Conservation (phyloP, 1,284 basidiomycete genomes). For the Leccinum fallax region DNA sequence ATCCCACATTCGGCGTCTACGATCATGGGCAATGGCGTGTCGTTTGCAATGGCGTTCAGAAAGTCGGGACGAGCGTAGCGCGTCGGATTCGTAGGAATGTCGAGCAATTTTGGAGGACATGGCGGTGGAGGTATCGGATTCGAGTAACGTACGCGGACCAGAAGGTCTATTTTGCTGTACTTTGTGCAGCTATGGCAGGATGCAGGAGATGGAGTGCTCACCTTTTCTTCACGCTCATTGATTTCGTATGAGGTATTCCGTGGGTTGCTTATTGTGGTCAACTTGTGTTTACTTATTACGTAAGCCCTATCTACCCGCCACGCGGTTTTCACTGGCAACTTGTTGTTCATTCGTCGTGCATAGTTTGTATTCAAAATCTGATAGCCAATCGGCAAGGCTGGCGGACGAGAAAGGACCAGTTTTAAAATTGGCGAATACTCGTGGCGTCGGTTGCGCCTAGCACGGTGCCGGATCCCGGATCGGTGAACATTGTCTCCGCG, state of each 20-base stretch:
- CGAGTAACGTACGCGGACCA: slow-evolving; percentile 89
- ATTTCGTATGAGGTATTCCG: background rate
- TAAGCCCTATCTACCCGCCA: background rate
- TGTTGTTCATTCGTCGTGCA: background rate
- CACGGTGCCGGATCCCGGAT: background rate
- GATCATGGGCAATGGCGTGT: slow-evolving; percentile 87
- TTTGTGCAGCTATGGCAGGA: background rate
- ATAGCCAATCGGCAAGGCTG: background rate
- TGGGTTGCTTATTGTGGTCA: slow-evolving; percentile 9
- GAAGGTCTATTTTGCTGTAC: slow-evolving; percentile 76
- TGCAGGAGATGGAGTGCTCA: slow-evolving; percentile 2
- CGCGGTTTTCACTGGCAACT: too few relatives aligned
- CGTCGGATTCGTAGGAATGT: slow-evolving; percentile 83
- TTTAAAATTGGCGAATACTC: background rate
- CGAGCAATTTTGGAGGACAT: slow-evolving; percentile 91
- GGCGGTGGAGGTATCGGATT: slow-evolving; percentile 93
- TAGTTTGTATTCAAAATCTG: background rate
- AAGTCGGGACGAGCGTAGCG: slow-evolving; percentile 88
- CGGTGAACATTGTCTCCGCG: background rate
- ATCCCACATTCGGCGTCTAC: slow-evolving; percentile 94
- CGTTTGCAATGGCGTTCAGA: slow-evolving; percentile 76
- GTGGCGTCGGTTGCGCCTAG: background rate
- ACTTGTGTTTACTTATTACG: slow-evolving; percentile 9
- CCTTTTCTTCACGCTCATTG: slow-evolving; percentile 40
- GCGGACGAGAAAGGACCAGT: background rate